Evolutionary conservation across 257 asterid species (phyloP), one percentile per base, ranked within the genome.

Genomic region (Nicotiana tomentosiformis): DNA sequence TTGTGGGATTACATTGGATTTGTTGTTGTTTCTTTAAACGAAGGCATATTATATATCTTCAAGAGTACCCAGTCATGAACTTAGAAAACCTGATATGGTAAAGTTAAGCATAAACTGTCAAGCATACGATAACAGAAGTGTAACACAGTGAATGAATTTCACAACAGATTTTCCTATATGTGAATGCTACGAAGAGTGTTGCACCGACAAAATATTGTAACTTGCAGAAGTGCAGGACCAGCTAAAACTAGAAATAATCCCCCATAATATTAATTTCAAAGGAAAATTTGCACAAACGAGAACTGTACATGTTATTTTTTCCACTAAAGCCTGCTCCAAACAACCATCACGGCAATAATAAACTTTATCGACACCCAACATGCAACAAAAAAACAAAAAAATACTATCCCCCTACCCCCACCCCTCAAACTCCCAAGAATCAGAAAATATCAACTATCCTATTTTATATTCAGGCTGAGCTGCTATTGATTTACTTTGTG

Each of bases 271-370:
- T 20, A 46, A 56, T 70, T 57, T 46, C 11, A 16, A 56, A 74
- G 53, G 30, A 56, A 56, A 67, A 17, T 66, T 74, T 51, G 66
- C 18, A 51, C 43, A n/a, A 74, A 66, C 61, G 56, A 43, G 51
- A 82, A 66, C 93, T 91, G 91, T 89, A 91, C 93, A 69, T 20
- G 85, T 80, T 77, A 84, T 85, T 91, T 64, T 82, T 81, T 83
- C 8, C 61, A 69, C 53, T 23, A 49, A 29, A 76, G 60, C 82
- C 26, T 76, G 62, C 49, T 55, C 66, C 61, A 80, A 80, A 33
- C 79, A 74, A 46, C 57, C 79, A 49, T 26, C 14, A 17, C 26
- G 58, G 57, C 80, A 23, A 14, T 74, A 51, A 76, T 76, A 76
- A 49, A 49, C 62, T 76, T 58, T 26, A 76, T 76, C 46, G 29